Conservation (phyloP, 495 filamentous ascomycete genomes). For the Hypomontagnella submonticulosa region DNA sequence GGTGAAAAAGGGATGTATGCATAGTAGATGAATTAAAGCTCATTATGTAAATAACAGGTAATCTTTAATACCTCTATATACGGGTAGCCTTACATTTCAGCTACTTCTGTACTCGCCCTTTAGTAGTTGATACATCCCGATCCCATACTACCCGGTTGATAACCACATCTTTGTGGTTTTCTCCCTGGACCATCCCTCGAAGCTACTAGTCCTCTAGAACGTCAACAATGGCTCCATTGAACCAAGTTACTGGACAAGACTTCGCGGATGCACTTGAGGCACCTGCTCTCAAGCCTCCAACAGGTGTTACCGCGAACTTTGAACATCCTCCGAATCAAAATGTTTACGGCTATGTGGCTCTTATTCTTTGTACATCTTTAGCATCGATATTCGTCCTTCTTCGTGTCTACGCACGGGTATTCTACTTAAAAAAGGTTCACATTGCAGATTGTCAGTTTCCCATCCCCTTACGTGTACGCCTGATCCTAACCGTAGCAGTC, state of each 20-base stretch:
- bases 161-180: not conserved
- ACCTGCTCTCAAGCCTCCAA: conserved; percentile 4
- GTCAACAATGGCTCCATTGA: conserved; percentile 2
- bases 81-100: too few species aligned
- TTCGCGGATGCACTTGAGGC: conserved; percentile 1
- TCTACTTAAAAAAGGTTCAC: conserved; percentile 6
- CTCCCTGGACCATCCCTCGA: not conserved
- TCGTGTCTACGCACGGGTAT: not conserved
- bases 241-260: not conserved
- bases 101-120: too few species aligned
- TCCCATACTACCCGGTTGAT: not conserved
- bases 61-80: too few species aligned
- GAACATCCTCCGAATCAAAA: conserved; percentile 6
- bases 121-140: too few species aligned
- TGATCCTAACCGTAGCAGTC: not conserved
- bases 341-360: not conserved
- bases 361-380: not conserved
- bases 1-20: too few species aligned
- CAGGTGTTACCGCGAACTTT: not conserved
- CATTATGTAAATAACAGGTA: too few species aligned
- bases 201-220: not conserved
- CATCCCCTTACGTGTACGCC: not conserved
- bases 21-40: too few species aligned
- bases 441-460: conserved; percentile 7
- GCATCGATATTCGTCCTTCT: not conserved